Conservation (phyloP, 2,329 filamentous ascomycete species). For the Thermochaetoides dissita region DNA sequence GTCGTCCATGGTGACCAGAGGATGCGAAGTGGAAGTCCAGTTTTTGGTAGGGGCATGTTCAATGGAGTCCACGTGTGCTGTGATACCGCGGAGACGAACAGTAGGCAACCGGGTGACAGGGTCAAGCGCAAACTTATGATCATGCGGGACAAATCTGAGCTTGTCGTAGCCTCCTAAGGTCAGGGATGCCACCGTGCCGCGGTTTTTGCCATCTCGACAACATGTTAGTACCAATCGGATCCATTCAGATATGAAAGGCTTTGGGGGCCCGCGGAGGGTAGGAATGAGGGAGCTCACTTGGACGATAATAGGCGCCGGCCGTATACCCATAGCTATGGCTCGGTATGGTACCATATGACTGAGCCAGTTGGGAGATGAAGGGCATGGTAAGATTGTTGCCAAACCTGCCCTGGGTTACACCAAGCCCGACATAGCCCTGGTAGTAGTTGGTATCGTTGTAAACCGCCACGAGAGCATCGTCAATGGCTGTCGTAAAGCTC, state of each 20-base stretch:
- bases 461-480: constrained; percentile 33
- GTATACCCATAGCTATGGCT: constrained; percentile 66
- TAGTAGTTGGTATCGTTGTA: constrained; percentile 43
- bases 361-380: constrained; percentile 42
- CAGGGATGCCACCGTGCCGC: constrained; percentile 38
- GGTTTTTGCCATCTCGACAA: constrained; percentile 16
- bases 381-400: constrained; percentile 33
- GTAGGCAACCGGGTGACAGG: constrained; percentile 41
- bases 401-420: constrained; percentile 41
- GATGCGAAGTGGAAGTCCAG: constrained; percentile 26
- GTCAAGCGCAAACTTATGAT: constrained; percentile 43
- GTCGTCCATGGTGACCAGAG: constrained; percentile 31
- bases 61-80: constrained; percentile 23
- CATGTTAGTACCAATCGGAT: no score
- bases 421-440: constrained; percentile 42
- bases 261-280: no score
- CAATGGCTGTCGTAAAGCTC: constrained; percentile 26
- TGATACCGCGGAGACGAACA: constrained; percentile 46
- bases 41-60: constrained; percentile 19
- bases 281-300: constrained; percentile 10
- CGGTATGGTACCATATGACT: constrained; percentile 45
- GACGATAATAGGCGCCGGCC: constrained; percentile 52
- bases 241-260: no score
- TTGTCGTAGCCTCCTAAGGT: constrained; percentile 59
- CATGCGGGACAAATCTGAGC: constrained; percentile 46